Evolutionary conservation across 2,329 filamentous ascomycete species (phyloP).

Genomic region (Apiospora sp.): DNA sequence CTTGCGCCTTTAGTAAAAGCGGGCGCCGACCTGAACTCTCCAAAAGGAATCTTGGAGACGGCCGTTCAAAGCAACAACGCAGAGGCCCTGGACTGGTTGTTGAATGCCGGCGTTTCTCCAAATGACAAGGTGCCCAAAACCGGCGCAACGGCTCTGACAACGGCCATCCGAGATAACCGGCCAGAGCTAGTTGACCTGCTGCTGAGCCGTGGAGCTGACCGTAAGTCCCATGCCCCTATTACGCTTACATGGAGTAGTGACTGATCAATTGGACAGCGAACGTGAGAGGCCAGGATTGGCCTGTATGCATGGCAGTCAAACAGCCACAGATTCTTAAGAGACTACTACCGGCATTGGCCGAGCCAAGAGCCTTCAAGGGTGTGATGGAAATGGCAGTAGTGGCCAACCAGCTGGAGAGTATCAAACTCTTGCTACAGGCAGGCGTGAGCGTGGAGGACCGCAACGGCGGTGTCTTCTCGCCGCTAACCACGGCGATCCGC

Average conservation of each 20-base stretch:
- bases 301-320: constrained; percentile 72
- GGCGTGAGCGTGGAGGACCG: constrained; percentile 75
- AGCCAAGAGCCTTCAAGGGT: constrained; percentile 69
- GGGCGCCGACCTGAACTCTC: constrained; percentile 64
- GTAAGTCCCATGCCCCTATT: not conserved
- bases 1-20: constrained; percentile 66
- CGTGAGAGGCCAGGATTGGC: constrained; percentile 73
- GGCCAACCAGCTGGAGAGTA: constrained; percentile 70
- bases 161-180: constrained; percentile 68
- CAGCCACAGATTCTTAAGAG: constrained; percentile 66
- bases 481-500: constrained; percentile 71
- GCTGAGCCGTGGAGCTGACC: constrained; percentile 43
- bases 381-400: constrained; percentile 73
- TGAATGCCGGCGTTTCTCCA: constrained; percentile 66
- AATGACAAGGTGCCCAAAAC: constrained; percentile 64
- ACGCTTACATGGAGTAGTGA: not conserved
- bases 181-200: constrained; percentile 67
- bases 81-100: constrained; percentile 66
- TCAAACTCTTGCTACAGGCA: constrained; percentile 70
- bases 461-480: constrained; percentile 76
- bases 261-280: constrained; percentile 64
- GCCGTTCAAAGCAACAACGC: constrained; percentile 69
- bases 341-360: constrained; percentile 63
- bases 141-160: constrained; percentile 69
- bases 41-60: constrained; percentile 71